Evolutionary conservation across 2,329 filamentous ascomycete genomes (phyloP), one percentile per base, ranked within the genome.

Genomic region (Sphaerulina vaccinii): DNA sequence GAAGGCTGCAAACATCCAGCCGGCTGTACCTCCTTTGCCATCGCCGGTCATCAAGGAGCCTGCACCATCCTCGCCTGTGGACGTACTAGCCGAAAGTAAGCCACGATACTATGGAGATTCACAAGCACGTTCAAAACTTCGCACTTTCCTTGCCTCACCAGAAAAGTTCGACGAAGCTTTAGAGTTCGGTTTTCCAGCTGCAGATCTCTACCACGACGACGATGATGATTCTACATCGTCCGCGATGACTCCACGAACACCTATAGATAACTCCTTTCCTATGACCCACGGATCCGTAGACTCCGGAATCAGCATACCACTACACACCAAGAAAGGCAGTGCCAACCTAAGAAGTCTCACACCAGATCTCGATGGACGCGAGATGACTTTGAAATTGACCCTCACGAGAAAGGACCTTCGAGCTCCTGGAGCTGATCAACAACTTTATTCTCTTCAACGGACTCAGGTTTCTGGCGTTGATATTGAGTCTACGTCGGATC

Each of bases 371-470:
- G 46, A 53, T 15, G 57, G 55, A 8, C 81, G 91, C 27, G 91
- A 97, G 70, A 96, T 96, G 91, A 97, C 93, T 2, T 73, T 97
- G 42, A 88, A 91, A 42, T 95, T 97, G 90, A 97, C 92, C 0
- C 79, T 97, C 49, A 97, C 93, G 3, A 79, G 91, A 40, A 88
- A 90, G 0, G 92, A 97, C 67, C 78, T 97, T 41, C 84, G 90
- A 36, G 85, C 85, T 3, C 78, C 85, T 56, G 87, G 92, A 56
- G 82, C n/a, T n/a, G n/a, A n/a, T n/a, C n/a, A 86, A 9, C 78
- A 85, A 55, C 78, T 88, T 13, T 88, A 90, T 62, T 83, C 83
- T 36, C 73, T 73, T 21, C 48, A 61, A 27, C 46, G 57, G 13
- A 58, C 51, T 15, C 51, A 61, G 23, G 51, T 49, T 2, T 58